These are phyloP conservation scores for Termitomyces sp. DNA, from an alignment of 1,284 basidiomycete species.

Conservation along the genomic window DNA sequence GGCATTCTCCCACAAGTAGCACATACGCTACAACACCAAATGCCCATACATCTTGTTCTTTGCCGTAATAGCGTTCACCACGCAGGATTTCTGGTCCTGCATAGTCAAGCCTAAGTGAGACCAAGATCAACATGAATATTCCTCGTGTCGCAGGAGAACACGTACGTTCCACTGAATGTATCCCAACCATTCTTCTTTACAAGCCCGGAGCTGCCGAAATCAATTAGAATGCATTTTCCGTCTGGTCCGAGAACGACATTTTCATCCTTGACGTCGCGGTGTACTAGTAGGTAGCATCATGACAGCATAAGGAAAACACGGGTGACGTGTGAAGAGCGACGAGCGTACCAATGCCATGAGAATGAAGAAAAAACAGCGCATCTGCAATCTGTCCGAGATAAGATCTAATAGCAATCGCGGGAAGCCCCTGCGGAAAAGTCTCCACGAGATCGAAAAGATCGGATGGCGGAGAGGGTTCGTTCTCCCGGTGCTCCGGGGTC, in stretches of 20 bases:
- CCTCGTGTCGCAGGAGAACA: slow-evolving; percentile 19
- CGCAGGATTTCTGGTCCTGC: slow-evolving; percentile 95
- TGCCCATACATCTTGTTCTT: slow-evolving; percentile 98
- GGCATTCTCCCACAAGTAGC: slow-evolving; percentile 91
- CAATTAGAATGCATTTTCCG: slow-evolving; percentile 87
- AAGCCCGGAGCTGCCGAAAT: slow-evolving; percentile 92
- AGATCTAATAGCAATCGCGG: slow-evolving; percentile 69
- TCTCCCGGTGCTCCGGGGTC: slow-evolving; percentile 50
- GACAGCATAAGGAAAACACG: not conserved
- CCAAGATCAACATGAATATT: slow-evolving; percentile 4
- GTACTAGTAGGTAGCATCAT: slow-evolving; percentile 56
- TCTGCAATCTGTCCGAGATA: slow-evolving; percentile 95
- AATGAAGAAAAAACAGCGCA: slow-evolving; percentile 86
- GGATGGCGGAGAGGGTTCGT: slow-evolving; percentile 53
- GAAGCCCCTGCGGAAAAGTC: slow-evolving; percentile 80
- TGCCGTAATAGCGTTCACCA: slow-evolving; percentile 91
- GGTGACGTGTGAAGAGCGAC: not conserved
- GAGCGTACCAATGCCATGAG: slow-evolving; percentile 75
- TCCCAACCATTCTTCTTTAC: slow-evolving; percentile 86
- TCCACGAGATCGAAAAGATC: slow-evolving; percentile 98
- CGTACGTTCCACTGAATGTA: slow-evolving; percentile 91
- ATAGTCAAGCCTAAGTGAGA: slow-evolving; percentile 74
- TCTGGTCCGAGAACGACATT: slow-evolving; percentile 81
- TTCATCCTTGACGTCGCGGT: slow-evolving; percentile 98
- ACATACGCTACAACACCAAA: slow-evolving; percentile 98